Conservation (phyloP, 2,329 filamentous ascomycete species). For the Colletotrichum sp. region DNA sequence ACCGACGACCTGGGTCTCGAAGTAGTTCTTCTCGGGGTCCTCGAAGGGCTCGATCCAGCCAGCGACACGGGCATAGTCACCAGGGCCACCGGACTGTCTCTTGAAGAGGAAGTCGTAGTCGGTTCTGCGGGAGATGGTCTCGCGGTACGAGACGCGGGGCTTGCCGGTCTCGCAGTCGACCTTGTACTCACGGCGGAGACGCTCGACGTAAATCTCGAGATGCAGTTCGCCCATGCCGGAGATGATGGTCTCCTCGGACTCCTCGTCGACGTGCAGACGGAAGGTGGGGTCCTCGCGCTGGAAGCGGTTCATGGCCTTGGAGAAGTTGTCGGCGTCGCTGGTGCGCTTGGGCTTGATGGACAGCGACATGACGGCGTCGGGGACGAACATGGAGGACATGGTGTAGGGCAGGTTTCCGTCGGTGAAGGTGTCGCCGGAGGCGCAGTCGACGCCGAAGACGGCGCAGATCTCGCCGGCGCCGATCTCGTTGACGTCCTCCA, state of each 20-base stretch:
- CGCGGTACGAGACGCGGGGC: slow-evolving; percentile 95
- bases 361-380: slow-evolving; percentile 96
- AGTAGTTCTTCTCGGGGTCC: slow-evolving; percentile 75
- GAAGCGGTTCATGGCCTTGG: slow-evolving; percentile 98
- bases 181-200: slow-evolving; percentile 94
- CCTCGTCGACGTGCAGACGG: slow-evolving; percentile 88
- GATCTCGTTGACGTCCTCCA: slow-evolving; percentile 94
- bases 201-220: slow-evolving; percentile 96
- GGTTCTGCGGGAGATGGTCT: slow-evolving; percentile 82
- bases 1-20: slow-evolving; percentile 86
- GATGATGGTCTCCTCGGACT: slow-evolving; percentile 97
- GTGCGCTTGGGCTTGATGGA: slow-evolving; percentile 96
- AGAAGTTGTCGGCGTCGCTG: slow-evolving; percentile 92
- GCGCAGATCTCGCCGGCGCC: slow-evolving; percentile 98
- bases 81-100: slow-evolving; percentile 94
- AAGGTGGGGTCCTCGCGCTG: slow-evolving; percentile 98
- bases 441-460: slow-evolving; percentile 97
- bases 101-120: slow-evolving; percentile 93
- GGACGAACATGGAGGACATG: slow-evolving; percentile 98
- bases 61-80: slow-evolving; percentile 91
- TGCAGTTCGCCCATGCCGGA: slow-evolving; percentile 98
- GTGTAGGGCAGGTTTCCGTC: slow-evolving; percentile 91
- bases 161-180: slow-evolving; percentile 96
- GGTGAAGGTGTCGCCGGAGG: slow-evolving; percentile 97
- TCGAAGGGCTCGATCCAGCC: slow-evolving; percentile 90